phyloP scores from a whole-genome alignment of 164 flowering plant genomes.

The Liriodendron chinense region DNA sequence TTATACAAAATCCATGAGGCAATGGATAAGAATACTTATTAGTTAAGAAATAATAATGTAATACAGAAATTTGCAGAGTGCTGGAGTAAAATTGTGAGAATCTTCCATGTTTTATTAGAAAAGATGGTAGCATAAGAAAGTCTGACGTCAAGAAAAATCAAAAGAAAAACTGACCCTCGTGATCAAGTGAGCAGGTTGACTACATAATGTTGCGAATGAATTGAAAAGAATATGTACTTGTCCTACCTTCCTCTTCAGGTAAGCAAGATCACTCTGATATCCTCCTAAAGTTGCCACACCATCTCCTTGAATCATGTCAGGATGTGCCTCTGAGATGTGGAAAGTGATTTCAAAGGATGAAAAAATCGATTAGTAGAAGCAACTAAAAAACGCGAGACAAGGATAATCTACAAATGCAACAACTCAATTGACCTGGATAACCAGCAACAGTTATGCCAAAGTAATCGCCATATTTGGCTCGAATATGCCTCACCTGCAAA shows the following conservation, averaged over 20 bases:
- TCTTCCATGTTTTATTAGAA: not conserved
- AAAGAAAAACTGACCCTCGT: not conserved
- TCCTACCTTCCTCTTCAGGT: slow-evolving; percentile 77
- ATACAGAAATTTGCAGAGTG: too few species aligned
- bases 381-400: not conserved
- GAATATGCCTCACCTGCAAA: slow-evolving; percentile 74
- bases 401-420: not conserved
- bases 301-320: slow-evolving; percentile 63
- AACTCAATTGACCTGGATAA: slow-evolving; percentile 67
- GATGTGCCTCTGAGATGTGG: slow-evolving; percentile 80
- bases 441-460: slow-evolving; percentile 98
- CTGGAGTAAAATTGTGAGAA: too few species aligned
- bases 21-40: not conserved
- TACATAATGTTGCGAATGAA: not conserved
- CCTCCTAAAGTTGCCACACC: slow-evolving; percentile 67
- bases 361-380: not conserved
- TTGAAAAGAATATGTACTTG: not conserved
- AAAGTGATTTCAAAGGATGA: not conserved
- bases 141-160: not conserved
- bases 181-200: not conserved
- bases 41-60: too few species aligned
- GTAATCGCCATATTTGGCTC: slow-evolving; percentile 74
- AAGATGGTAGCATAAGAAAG: not conserved
- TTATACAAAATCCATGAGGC: not conserved
- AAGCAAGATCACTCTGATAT: slow-evolving; percentile 75